phyloP scores from a whole-genome alignment of 495 filamentous ascomycete species.

The Thermothielavioides terrestris region DNA sequence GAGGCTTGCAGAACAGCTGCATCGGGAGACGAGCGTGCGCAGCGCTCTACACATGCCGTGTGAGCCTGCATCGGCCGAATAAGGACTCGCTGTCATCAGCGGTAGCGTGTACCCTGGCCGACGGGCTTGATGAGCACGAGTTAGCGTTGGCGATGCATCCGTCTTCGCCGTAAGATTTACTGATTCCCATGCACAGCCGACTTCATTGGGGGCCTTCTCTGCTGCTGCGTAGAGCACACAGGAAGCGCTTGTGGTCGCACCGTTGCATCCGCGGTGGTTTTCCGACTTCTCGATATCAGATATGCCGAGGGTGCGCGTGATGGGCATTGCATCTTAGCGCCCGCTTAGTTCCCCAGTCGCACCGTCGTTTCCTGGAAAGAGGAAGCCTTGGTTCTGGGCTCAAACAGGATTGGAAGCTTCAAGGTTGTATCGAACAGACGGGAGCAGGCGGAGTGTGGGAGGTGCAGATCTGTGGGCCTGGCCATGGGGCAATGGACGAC shows the following conservation, averaged over 20 bases:
- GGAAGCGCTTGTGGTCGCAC: no score
- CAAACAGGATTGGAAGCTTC: neutral
- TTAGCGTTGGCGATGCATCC: no score
- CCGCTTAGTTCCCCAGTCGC: constrained; percentile 1
- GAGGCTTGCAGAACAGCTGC: constrained; percentile 5
- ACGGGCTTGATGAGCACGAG: neutral
- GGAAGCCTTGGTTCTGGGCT: constrained; percentile 14
- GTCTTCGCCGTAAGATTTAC: no score
- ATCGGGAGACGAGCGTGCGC: neutral
- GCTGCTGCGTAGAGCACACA: no score
- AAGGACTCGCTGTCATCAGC: neutral
- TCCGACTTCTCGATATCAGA: no score
- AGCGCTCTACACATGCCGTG: neutral
- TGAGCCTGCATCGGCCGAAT: neutral
- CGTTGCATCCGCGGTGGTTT: no score
- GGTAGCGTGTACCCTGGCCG: neutral
- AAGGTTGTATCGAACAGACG: neutral
- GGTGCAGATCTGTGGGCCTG: constrained; percentile 9
- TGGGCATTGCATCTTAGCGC: constrained; percentile 7
- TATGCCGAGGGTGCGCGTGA: neutral
- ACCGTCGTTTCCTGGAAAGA: constrained; percentile 9
- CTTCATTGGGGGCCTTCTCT: no score
- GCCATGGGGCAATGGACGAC: neutral
- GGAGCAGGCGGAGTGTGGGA: constrained; percentile 2
- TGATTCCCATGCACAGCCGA: no score